These are phyloP conservation scores for Alternaria arborescens DNA, from an alignment of 2,329 filamentous ascomycete species.

Conservation along the genomic window DNA sequence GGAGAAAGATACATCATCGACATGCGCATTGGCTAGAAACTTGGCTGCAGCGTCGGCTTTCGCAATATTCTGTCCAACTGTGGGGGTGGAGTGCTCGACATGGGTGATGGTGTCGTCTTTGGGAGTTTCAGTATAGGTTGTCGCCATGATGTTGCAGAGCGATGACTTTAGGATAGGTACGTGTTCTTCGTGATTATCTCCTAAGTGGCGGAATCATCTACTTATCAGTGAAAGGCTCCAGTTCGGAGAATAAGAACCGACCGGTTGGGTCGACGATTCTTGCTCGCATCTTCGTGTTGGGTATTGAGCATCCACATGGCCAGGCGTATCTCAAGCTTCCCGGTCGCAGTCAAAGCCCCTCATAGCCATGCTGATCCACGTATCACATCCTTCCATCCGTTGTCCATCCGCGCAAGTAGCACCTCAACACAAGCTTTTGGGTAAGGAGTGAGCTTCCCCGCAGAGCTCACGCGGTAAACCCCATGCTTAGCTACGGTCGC, in stretches of 20 bases:
- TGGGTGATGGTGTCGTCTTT: constrained; percentile 29
- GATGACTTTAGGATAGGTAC: neutral
- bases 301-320: neutral
- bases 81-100: constrained; percentile 18
- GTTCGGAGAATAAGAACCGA: constrained; percentile 10
- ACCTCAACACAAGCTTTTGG: neutral
- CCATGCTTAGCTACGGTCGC: neutral
- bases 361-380: constrained; percentile 10
- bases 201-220: neutral
- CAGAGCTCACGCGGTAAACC: constrained; percentile 1
- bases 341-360: neutral
- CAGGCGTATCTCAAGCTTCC: neutral
- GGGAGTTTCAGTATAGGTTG: neutral
- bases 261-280: neutral
- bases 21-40: constrained; percentile 54
- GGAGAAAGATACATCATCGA: constrained; percentile 53
- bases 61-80: neutral
- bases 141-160: constrained; percentile 13
- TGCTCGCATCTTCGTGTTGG: neutral
- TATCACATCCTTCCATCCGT: constrained; percentile 3
- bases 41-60: constrained; percentile 56
- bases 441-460: constrained; percentile 16
- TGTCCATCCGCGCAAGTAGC: neutral
- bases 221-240: constrained; percentile 9
- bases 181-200: neutral